These are phyloP conservation scores for Fusarium sp. DNA, from an alignment of 2,329 filamentous ascomycete genomes.

Conservation along the genomic window DNA sequence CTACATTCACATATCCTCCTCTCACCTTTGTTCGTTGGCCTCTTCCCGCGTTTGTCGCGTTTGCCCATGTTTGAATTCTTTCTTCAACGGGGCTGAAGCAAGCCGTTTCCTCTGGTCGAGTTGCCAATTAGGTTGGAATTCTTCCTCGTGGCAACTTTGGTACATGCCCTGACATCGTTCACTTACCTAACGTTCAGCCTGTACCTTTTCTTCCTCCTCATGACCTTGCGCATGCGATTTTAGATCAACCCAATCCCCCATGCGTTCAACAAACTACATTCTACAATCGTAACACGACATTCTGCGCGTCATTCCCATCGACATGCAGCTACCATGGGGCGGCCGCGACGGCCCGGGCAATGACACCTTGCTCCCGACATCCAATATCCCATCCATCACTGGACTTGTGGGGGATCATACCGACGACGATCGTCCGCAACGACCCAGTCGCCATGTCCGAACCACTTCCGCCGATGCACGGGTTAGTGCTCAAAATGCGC, in stretches of 20 bases:
- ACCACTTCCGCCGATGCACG: constrained; percentile 71
- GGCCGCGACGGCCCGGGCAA: constrained; percentile 53
- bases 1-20: constrained; percentile 23
- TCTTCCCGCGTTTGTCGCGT: constrained; percentile 24
- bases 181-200: constrained; percentile 20
- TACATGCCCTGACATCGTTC: constrained; percentile 38
- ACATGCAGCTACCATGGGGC: constrained; percentile 59
- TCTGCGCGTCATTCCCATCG: constrained; percentile 40
- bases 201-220: constrained; percentile 36
- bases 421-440: constrained; percentile 49
- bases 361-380: constrained; percentile 55
- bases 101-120: constrained; percentile 27
- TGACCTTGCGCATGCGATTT: constrained; percentile 45
- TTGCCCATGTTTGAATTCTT: constrained; percentile 33
- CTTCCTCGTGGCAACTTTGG: constrained; percentile 30
- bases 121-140: constrained; percentile 15
- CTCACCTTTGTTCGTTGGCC: constrained; percentile 35
- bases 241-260: constrained; percentile 37
- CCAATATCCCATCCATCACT: constrained; percentile 55
- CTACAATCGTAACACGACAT: constrained; percentile 38
- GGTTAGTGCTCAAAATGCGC: constrained; percentile 56
- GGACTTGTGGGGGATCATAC: constrained; percentile 47
- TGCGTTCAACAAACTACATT: constrained; percentile 39
- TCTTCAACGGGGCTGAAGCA: constrained; percentile 28
- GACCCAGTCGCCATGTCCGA: constrained; percentile 58